Evolutionary conservation across 805 yeast species (phyloP), one percentile per base, ranked within the genome.

Genomic region (Teunomyces cretensis): DNA sequence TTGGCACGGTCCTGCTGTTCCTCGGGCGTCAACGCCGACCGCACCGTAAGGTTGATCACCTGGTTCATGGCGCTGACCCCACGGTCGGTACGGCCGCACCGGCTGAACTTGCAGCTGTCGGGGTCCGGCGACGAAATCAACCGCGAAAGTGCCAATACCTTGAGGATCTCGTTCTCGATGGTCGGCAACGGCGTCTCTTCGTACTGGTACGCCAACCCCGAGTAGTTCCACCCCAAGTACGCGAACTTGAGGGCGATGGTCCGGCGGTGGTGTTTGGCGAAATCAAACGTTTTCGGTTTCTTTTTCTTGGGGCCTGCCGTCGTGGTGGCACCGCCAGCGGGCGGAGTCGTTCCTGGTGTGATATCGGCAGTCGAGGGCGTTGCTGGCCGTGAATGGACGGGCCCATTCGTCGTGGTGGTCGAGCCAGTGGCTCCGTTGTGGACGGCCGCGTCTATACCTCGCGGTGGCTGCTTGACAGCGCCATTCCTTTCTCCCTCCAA

Each of bases 11-110:
- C 75, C 9, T 39, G 14, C 50, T 89, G 90, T 41, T 88, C 87
- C 37, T 84, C 91, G 1, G 56, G 54, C 0, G 80, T 58, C 33
- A 94, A 65, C 16, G 72, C 70, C 0, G 97, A 88, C 52, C 99
- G 74, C 22, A 92, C 83, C 12, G 72, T 66, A 31, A 94, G 67
- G 0, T 96, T 84, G 4, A 94, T 84, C 2, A 94, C 98, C 64
- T 94, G 99, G 52, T 88, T 87, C 84, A 94, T 80, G 0, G 99
- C 99, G 68, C 96, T 88, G 11, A 92, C 98, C n/a, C 97, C 98
- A 53, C 80, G 81, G 58, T 92, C 98, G 0, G 98, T 92, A 57
- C 98, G 75, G 0, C 98, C 98, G 67, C 98, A 94, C 50, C 97
- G 72, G 53, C 95, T 86, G 62, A 91, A 90, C 11, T 78, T 75